A percentile compares a stretch with the other conserved stretches of the same genome.
These are phyloP conservation scores for Platismatia glauca DNA, from an alignment of 495 filamentous ascomycete genomes.

Conservation along the genomic window DNA sequence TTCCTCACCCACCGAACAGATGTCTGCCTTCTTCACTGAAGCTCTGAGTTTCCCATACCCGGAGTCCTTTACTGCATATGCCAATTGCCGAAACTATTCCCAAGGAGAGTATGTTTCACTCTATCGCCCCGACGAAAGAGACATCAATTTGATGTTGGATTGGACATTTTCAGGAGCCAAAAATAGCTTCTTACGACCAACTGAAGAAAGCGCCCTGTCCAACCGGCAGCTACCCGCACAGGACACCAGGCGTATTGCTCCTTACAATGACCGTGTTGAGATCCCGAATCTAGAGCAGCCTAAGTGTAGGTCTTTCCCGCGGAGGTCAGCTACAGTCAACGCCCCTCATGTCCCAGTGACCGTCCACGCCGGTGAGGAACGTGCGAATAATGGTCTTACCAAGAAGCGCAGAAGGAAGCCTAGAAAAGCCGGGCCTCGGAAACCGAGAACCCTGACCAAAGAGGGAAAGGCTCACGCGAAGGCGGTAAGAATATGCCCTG, in stretches of 20 bases:
- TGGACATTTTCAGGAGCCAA: not conserved
- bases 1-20: not conserved
- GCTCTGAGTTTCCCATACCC: not conserved
- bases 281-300: not conserved
- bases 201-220: not conserved
- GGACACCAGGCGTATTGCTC: not conserved
- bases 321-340: not conserved
- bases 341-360: not conserved
- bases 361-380: not conserved
- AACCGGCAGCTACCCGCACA: not conserved
- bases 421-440: not conserved
- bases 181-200: not conserved
- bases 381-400: not conserved
- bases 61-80: not conserved
- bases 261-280: not conserved
- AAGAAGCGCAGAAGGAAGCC: slow-evolving; percentile 2
- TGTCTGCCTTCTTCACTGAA: not conserved
- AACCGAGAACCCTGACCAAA: not conserved
- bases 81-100: not conserved
- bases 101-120: not conserved
- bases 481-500: not conserved
- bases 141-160: not conserved
- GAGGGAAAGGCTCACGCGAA: slow-evolving; percentile 3
- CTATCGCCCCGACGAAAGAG: not conserved
- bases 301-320: not conserved